Evolutionary conservation across 352 stramenopile species (phyloP), one percentile per base, ranked within the genome.

Genomic region (Globisporangium ultimum): DNA sequence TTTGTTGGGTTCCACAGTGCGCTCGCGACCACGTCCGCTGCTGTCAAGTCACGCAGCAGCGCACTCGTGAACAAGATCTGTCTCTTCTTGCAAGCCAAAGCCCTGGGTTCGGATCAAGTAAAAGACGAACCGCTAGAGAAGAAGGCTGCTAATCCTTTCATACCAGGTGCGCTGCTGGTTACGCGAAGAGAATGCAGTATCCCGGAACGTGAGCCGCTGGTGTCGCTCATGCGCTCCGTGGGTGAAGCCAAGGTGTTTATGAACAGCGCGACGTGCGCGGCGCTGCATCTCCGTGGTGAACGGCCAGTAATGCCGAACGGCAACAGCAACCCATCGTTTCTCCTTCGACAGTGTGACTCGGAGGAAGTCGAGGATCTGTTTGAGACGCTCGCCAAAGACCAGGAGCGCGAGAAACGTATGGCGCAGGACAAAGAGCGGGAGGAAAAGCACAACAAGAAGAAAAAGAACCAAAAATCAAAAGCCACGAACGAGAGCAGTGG

Each of bases 1-100:
- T 84, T 89, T 57, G 76, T 89, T 8, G 81, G 84, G 0, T 93
- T 78, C 64, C 70, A 89, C 47, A 91, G 80, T 38, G 78, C 82
- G 1, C 58, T 87, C 15, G 74, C 71, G 3, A 76, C 70, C 4
- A 76, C 67, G 2, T 68, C 76, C 0, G 60, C 61, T 2, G 45
- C 58, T 17, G 56, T 24, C 15, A 75, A 58, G 18, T 18, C 22
- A 2, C 55, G 38, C 4, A 84, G 73, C 48, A 76, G 66, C 22
- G 42, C 48, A 34, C 42, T 86, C 3, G 58, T 86, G 22, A 67
- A 72, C 42, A 53, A 48, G 10, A 68, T 86, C 32, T 84, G 74
- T 28, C 61, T 21, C 34, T 57, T 68, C 22, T 53, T 86, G 18
- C 71, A 70, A 4, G 15, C 53, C 0, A n/a, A 60, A 21, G 36